Evolutionary conservation across 257 asterid species (phyloP).

Genomic region (Pogostemon cablin): DNA sequence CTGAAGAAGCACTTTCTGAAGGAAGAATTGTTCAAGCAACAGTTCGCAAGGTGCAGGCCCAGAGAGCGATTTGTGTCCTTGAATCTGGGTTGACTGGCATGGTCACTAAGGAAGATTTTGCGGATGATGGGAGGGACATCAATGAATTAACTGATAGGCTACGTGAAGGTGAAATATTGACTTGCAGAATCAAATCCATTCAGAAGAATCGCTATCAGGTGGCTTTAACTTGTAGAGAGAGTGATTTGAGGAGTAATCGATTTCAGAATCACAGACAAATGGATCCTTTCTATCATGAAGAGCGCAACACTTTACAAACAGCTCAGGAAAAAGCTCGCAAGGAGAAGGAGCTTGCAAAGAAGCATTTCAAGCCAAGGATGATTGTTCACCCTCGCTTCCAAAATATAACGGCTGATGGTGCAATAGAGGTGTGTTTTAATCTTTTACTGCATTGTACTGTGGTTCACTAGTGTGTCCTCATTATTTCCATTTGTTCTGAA

Average conservation of each 20-base stretch:
- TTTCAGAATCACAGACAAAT: conserved; percentile 44
- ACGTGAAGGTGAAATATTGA: conserved; percentile 78
- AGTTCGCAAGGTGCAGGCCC: conserved; percentile 83
- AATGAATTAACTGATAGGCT: conserved; percentile 75
- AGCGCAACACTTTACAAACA: conserved; percentile 50
- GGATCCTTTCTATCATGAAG: conserved; percentile 87
- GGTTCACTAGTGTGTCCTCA: conserved; percentile 18
- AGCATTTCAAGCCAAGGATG: conserved; percentile 89
- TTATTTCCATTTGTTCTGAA: conserved; percentile 14
- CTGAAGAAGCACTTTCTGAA: conserved; percentile 79
- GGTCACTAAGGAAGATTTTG: conserved; percentile 75
- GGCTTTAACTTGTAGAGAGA: conserved; percentile 69
- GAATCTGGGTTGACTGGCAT: conserved; percentile 93
- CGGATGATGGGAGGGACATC: conserved; percentile 70
- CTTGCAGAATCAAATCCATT: conserved; percentile 79
- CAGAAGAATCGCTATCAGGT: conserved; percentile 89
- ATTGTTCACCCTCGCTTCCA: conserved; percentile 89
- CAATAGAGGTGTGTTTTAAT: conserved; percentile 59
- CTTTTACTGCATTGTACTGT: neutral
- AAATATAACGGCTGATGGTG: conserved; percentile 88
- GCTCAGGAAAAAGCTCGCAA: conserved; percentile 76
- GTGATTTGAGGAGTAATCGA: conserved; percentile 74
- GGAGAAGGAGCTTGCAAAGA: conserved; percentile 82
- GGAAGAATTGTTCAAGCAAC: conserved; percentile 94
- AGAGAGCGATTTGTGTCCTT: conserved; percentile 70